Conservation (phyloP, 345 rosid species). For the Passiflora organensis region DNA sequence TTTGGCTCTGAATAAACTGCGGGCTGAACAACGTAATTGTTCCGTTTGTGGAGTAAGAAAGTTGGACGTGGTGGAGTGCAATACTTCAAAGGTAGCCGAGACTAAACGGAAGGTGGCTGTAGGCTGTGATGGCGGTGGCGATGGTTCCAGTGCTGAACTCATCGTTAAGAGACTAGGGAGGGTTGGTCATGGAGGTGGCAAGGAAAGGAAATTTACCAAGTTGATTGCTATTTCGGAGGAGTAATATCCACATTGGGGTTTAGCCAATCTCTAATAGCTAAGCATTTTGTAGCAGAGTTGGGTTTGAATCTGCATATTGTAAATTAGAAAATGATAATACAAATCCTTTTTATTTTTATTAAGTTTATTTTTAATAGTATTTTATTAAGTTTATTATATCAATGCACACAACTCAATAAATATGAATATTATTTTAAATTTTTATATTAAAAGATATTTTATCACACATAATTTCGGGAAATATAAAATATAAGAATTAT, state of each 20-base stretch:
- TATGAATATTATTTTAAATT: too few species aligned
- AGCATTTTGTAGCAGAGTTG: not conserved
- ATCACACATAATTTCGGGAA: too few species aligned
- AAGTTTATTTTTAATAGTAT: too few species aligned
- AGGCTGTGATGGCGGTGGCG: not conserved
- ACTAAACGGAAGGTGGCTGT: not conserved
- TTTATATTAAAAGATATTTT: too few species aligned
- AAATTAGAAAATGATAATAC: too few species aligned
- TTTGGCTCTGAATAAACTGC: slow-evolving; percentile 18
- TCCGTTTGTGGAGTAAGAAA: not conserved
- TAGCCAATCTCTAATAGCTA: too few species aligned
- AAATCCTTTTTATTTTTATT: too few species aligned
- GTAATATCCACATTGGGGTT: too few species aligned
- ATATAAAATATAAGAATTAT: too few species aligned
- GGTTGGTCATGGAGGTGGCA: not conserved
- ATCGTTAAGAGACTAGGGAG: slow-evolving; percentile 4
- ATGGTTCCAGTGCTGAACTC: not conserved
- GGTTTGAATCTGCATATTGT: too few species aligned
- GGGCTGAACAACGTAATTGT: not conserved
- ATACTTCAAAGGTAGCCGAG: too few species aligned
- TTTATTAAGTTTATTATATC: not conserved
- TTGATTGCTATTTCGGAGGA: slow-evolving; percentile 13
- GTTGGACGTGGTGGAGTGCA: too few species aligned
- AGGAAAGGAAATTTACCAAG: not conserved
- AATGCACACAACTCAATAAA: not conserved